Percentiles rank a stretch among this genome's conserved stretches.
Evolutionary conservation across 352 stramenopile genomes (phyloP).

Genomic region (Poterioochromonas sp.): DNA sequence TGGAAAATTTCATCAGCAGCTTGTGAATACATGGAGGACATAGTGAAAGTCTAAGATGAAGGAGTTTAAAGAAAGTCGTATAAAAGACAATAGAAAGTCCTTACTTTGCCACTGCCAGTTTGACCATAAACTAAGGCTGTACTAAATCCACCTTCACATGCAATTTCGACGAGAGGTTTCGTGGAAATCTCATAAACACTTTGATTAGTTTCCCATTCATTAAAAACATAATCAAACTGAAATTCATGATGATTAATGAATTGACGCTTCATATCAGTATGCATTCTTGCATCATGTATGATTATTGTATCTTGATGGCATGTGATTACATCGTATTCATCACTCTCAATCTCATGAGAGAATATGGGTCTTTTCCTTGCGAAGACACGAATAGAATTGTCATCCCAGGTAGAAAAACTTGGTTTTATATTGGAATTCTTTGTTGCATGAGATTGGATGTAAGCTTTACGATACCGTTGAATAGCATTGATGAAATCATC

Average conservation of each 20-base stretch:
- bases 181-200: conserved; percentile 48
- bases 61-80: not conserved
- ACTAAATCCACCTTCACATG: conserved; percentile 64
- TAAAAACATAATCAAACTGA: conserved; percentile 83
- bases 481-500: conserved; percentile 6
- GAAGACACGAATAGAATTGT: conserved; percentile 11
- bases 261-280: conserved; percentile 29
- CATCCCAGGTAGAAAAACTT: not conserved
- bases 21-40: conserved; percentile 51
- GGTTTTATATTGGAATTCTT: not conserved
- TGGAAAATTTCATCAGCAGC: conserved; percentile 51
- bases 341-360: not conserved
- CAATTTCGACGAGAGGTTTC: conserved; percentile 84
- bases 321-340: conserved; percentile 19
- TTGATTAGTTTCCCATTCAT: conserved; percentile 77
- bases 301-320: not conserved
- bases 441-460: not conserved
- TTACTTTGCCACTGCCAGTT: conserved; percentile 27
- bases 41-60: conserved; percentile 8
- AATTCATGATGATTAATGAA: conserved; percentile 71
- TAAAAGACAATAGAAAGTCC: not conserved
- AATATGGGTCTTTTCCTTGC: conserved; percentile 19
- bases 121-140: conserved; percentile 97
- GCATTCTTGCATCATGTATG: conserved; percentile 30
- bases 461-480: not conserved